Evolutionary conservation across 257 asterid genomes (phyloP), one percentile per base, ranked within the genome.

Genomic region (Striga asiatica): DNA sequence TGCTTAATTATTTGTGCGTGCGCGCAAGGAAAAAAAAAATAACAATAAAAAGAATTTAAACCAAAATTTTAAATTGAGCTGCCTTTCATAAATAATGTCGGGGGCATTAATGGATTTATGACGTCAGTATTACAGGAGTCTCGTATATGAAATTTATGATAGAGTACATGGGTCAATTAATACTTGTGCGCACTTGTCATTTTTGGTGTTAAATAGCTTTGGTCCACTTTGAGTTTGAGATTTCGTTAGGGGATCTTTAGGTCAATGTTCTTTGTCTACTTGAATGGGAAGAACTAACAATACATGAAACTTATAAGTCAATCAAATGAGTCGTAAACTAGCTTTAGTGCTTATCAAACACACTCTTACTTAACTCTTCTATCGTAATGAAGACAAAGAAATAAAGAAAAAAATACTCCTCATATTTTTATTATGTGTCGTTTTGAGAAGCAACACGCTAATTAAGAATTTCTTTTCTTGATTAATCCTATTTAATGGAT

Each of bases 71-170:
- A 45, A n/a, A 1, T 58, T 64, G 63, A 58, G 48, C 54, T 25
- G 56, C 27, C 29, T n/a, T 6, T 13, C 32, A 54, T 65, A 47
- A 29, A 69, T 65, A 12, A 8, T 70, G 75, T 70, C 75, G 68
- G 66, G 42, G 31, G 27, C 16, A 58, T 51, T 58, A 20, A 58
- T 35, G 2, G 17, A 21, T 3, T 41, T 20, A 16, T 70, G 75
- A 70, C 61, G 68, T 60, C 60, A 70, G 52, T 11, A 11, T 68
- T 50, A 68, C 55, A 51, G 43, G 18, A 56, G 47, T 61, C 21
- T 68, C 45, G 52, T 18, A 42, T 56, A 55, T 27, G 68, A 5
- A 49, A 28, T 19, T 54, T 62, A 51, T 63, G 62, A 62, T 56
- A 1, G 43, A 42, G 69, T 62, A 39, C 18, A 12, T 48, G 60